Percentiles rank a stretch among this genome's conserved stretches.
Conservation (phyloP, 1,284 basidiomycete species). For the Pseudozyma tsukubaensis region DNA sequence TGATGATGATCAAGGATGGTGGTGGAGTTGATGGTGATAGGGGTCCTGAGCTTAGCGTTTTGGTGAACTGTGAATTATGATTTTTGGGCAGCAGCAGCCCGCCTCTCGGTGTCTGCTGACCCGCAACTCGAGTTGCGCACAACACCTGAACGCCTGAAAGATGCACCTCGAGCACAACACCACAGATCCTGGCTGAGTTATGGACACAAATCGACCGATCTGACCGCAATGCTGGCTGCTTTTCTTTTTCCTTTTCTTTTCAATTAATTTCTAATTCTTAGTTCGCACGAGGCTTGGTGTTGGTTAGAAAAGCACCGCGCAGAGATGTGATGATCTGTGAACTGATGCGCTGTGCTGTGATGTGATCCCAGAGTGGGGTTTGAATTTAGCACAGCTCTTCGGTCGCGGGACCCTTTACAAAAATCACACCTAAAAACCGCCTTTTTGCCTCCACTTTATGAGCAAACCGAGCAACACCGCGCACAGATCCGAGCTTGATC, state of each 20-base stretch:
- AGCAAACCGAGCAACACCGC: background rate
- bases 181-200: constrained; percentile 13
- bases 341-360: no score
- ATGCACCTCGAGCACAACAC: background rate
- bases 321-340: no score
- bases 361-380: no score
- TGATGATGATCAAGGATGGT: constrained; percentile 11
- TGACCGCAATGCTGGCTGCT: background rate
- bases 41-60: constrained; percentile 2
- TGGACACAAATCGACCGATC: constrained; percentile 19
- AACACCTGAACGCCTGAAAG: constrained; percentile 4
- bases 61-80: background rate
- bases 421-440: background rate
- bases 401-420: background rate
- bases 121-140: constrained; percentile 8
- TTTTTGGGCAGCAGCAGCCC: constrained; percentile 7
- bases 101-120: constrained; percentile 16
- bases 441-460: constrained; percentile 19
- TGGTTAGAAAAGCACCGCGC: no score
- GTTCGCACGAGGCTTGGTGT: background rate
- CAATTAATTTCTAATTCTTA: constrained; percentile 1
- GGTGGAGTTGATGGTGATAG: constrained; percentile 26
- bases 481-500: constrained; percentile 2
- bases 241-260: no score
- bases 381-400: no score